Conservation (phyloP, 23 red algal genomes). For the Gracilariopsis chorda region DNA sequence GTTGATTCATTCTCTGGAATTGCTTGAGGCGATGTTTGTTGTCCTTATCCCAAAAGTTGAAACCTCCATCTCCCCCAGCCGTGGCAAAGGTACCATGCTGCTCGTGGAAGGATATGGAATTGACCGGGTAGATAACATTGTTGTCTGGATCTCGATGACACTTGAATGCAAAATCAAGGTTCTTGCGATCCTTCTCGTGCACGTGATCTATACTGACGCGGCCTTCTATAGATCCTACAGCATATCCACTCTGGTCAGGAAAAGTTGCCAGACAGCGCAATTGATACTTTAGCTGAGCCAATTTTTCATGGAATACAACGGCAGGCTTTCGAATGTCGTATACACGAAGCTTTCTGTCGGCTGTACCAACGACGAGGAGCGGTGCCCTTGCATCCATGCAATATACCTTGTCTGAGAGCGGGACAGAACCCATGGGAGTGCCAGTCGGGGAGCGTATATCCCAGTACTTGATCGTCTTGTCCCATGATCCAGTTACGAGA, state of each 20-base stretch:
- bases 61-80: constrained; percentile 78
- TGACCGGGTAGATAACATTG: constrained; percentile 75
- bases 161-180: constrained; percentile 92
- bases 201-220: constrained; percentile 95
- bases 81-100: constrained; percentile 85
- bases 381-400: constrained; percentile 86
- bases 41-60: constrained; percentile 99
- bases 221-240: constrained; percentile 89
- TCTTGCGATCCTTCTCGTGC: constrained; percentile 74
- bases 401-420: constrained; percentile 69
- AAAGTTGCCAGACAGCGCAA: constrained; percentile 92
- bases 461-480: constrained; percentile 96
- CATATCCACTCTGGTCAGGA: constrained; percentile 85
- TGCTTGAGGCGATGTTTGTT: constrained; percentile 92
- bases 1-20: constrained; percentile 86
- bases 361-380: constrained; percentile 90
- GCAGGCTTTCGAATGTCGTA: constrained; percentile 93
- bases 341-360: constrained; percentile 82
- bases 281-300: constrained; percentile 88
- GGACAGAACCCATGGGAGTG: constrained; percentile 71
- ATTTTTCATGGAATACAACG: constrained; percentile 73
- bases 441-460: constrained; percentile 89
- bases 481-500: constrained; percentile 93
- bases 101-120: constrained; percentile 91
- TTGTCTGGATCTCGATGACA: constrained; percentile 89